Evolutionary conservation across 805 yeast genomes (phyloP), one percentile per base, ranked within the genome.

Genomic region (Yarrowia divulgata): DNA sequence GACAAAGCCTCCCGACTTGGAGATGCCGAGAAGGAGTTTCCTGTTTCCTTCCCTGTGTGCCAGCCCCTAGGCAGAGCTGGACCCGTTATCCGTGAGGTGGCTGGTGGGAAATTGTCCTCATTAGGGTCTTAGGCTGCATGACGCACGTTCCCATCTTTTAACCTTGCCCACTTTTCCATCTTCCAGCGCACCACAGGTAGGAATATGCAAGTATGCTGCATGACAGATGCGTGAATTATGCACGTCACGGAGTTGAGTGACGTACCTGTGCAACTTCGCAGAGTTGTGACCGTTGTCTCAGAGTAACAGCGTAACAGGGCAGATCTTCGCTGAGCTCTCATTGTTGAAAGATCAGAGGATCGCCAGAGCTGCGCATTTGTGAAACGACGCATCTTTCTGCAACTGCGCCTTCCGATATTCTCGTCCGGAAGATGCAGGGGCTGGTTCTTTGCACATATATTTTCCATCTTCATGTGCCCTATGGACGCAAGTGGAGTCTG

Each of bases 51-150:
- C 46, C 46, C 23, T 43, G 23, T 1, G 4, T 42, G 2, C 57
- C 57, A 50, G 57, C 57, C 29, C 50, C n/a, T n/a, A 5, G 12
- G 46, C 13, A 43, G 46, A 43, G 19, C 19, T 8, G n/a, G 19
- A 10, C 5, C 23, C n/a, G 23, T 12, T 19, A 14, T 18, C 8
- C 29, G 29, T 10, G n/a, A 8, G 58, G 43, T 13, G 58, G 58
- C 58, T 54, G 58, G 58, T 18, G 43, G 58, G 58, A 54, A 54
- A 37, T 37, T 54, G 58, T 54, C 58, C 12, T 2, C 12, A 54
- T 54, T 54, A 54, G 58, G 19, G 58, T 37, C n/a, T 19, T 19
- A 49, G 39, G 14, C 39, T 43, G 37, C 39, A 29, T 9, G 8
- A 37, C 43, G 58, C 58, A 54, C 43, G 58, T 54, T 49, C 3